Evolutionary conservation across 441 rosid genomes (phyloP), one percentile per base, ranked within the genome.

Genomic region (Mallotus repandus): DNA sequence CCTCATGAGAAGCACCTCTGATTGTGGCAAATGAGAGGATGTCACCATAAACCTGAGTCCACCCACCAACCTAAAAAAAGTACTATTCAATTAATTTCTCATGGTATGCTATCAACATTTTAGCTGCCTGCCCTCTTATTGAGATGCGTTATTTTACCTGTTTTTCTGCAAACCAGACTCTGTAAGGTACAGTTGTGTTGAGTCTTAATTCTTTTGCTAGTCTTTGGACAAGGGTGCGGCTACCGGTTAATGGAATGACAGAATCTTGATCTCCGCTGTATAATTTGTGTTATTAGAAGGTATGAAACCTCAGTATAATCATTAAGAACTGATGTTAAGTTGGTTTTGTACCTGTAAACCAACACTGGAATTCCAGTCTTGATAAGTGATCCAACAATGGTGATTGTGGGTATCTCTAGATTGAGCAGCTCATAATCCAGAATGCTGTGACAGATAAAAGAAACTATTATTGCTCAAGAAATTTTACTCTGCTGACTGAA

Each of bases 251-350:
- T 2, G 99, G 99, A 66, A 95, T 85, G 29, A 93, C 99, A 13
- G 99, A 95, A 86, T 95, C 99, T 85, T 95, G 99, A 78, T 95
- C 99, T 71, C 99, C 99, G 63, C 98, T 95, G 85, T 66, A 55
- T 4, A 25, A 46, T 72, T 63, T 25, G 7, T 41, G 9, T 41
- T 41, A 12, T 22, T 56, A 35, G 2, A 9, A 55, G 5, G 11
- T 68, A 7, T 4, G 60, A 49, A 10, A 4, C 19, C n/a, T 19
- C 22, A 22, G 2, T 67, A 22, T 35, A 29, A 45, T 55, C 22
- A 52, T 4, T 13, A 54, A 4, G 6, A 5, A 32, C 19, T 18
- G 21, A 25, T 45, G 5, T 46, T 13, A 6, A 18, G 16, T 68
- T 73, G 4, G 8, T 5, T 5, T 16, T 54, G 10, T 81, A 95